These are phyloP conservation scores for Russula virescens DNA, from an alignment of 768 basidiomycete species.

Conservation along the genomic window DNA sequence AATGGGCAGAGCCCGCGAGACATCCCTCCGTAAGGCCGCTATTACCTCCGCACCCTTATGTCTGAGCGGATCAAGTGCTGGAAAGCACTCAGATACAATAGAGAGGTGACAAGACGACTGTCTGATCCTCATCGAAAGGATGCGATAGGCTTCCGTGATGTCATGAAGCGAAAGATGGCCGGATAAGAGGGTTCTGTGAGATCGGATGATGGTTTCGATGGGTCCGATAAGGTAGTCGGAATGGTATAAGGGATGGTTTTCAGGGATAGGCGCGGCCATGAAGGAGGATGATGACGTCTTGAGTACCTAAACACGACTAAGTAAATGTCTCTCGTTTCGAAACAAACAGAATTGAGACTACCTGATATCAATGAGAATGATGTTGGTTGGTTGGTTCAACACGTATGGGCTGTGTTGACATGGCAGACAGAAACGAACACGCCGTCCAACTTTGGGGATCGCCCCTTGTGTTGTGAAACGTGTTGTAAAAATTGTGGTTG, in stretches of 20 bases:
- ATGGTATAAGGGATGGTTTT: constrained; percentile 5
- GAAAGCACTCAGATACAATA: neutral
- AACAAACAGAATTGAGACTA: neutral
- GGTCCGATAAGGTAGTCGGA: constrained; percentile 12
- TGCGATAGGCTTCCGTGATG: constrained; percentile 15
- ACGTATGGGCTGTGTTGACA: neutral
- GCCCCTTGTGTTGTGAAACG: no score
- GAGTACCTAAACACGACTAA: neutral
- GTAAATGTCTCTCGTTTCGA: neutral
- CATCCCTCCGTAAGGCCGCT: constrained; percentile 14
- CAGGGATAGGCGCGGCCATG: neutral
- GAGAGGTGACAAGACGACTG: neutral
- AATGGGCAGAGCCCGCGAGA: neutral
- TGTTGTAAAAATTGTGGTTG: no score
- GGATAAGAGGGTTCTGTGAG: neutral
- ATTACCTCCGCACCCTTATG: neutral
- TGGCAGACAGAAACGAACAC: neutral
- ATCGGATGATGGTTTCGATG: constrained; percentile 18
- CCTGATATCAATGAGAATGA: neutral
- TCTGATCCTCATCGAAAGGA: constrained; percentile 14
- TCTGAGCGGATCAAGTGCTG: constrained; percentile 7
- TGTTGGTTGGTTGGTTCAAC: neutral
- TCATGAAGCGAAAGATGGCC: constrained; percentile 15
- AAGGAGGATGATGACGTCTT: neutral
- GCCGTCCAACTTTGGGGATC: neutral